These are phyloP conservation scores for Colletotrichum noveboracense DNA, from an alignment of 2,329 filamentous ascomycete genomes.

Conservation along the genomic window DNA sequence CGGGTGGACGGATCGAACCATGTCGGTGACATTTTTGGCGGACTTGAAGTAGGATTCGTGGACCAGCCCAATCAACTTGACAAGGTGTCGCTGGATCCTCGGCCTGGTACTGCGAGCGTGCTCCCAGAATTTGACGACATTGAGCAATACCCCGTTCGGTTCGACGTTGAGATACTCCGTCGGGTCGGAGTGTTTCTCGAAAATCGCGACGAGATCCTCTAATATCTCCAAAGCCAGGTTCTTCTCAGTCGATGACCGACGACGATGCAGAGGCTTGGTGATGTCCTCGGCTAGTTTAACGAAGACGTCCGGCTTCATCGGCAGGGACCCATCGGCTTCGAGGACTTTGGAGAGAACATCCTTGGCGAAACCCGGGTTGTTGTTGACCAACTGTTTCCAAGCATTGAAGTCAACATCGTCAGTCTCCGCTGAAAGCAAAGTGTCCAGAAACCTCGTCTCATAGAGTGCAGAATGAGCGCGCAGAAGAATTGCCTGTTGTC, in stretches of 20 bases:
- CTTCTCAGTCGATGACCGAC: background rate
- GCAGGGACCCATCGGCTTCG: background rate
- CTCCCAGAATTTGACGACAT: constrained; percentile 2
- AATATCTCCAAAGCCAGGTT: background rate
- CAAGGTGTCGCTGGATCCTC: background rate
- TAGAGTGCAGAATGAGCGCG: background rate
- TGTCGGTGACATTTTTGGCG: background rate
- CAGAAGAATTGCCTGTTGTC: background rate
- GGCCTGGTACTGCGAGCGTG: background rate
- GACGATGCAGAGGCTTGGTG: background rate
- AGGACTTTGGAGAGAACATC: background rate
- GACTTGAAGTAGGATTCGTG: background rate
- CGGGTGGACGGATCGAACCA: background rate
- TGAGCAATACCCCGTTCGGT: background rate
- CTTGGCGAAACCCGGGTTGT: background rate
- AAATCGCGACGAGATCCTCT: background rate
- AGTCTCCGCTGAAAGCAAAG: background rate
- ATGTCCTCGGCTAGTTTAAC: background rate
- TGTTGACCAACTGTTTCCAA: background rate
- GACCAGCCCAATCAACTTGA: background rate
- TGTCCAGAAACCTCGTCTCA: background rate
- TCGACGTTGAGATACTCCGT: background rate
- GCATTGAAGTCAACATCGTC: background rate
- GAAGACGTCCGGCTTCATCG: background rate
- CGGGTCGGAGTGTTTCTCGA: background rate